A percentile compares a stretch with the other conserved stretches of the same genome.
Conservation (phyloP, 108 stramenopile genomes). For the Hondaea fermentalgiana region DNA sequence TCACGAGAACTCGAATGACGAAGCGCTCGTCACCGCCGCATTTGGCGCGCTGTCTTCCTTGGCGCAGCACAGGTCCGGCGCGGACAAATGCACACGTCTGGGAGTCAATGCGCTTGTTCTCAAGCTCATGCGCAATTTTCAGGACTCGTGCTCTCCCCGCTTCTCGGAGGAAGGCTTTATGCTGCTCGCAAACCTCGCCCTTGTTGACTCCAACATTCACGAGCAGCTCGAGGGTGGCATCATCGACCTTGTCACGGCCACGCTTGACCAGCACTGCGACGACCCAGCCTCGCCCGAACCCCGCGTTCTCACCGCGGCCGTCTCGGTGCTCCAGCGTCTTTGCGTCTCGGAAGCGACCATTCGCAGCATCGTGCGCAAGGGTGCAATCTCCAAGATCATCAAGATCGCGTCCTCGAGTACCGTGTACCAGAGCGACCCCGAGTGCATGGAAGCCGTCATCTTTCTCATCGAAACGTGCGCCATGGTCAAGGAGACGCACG, state of each 20-base stretch:
- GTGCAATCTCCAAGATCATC: neutral
- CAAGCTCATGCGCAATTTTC: neutral
- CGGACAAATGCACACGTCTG: neutral
- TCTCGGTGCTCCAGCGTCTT: neutral
- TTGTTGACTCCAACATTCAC: neutral
- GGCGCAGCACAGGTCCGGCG: neutral
- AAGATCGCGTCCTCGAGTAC: neutral
- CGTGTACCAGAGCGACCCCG: constrained; percentile 10
- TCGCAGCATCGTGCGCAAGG: neutral
- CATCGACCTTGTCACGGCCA: neutral
- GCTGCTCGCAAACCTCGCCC: neutral
- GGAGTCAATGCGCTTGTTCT: neutral
- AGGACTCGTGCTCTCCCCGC: neutral
- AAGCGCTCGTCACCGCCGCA: neutral
- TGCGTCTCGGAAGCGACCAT: neutral
- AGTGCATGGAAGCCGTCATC: neutral
- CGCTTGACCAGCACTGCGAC: neutral
- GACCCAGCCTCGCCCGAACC: neutral
- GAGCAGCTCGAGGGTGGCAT: neutral
- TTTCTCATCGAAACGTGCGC: neutral
- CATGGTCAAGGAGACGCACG: neutral
- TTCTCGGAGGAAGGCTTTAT: neutral
- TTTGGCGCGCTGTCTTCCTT: constrained; percentile 8
- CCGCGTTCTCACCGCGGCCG: neutral
- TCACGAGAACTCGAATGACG: neutral